Evolutionary conservation across 2,329 filamentous ascomycete genomes (phyloP), one percentile per base, ranked within the genome.

Genomic region (Ascochyta fabae): DNA sequence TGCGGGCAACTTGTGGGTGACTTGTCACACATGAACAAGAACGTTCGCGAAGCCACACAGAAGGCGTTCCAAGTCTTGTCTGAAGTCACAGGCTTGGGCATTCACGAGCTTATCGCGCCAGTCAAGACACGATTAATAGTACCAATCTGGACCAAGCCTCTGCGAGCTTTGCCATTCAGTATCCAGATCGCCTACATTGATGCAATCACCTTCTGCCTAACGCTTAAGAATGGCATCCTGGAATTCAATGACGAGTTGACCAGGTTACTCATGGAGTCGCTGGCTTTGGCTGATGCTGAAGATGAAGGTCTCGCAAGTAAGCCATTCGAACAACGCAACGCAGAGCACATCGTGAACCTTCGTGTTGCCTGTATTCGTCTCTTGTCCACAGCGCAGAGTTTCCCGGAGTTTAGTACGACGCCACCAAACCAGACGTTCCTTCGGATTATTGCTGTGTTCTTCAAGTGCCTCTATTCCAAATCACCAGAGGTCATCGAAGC

Each of bases 121-220:
- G 91, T 96, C 67, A 96, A 95, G 75, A 93, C 98, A 56, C 85
- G 92, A 29, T 84, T 98, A 33, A 81, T 98, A n/a, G 84, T 88
- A 56, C 92, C 93, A 0, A 97, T 99, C 43, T 99, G 95, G 79
- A 91, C 91, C 64, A 99, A 99, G 74, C 95, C 95, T 13, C 78
- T 99, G 19, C 86, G 95, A 58, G 96, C 95, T 0, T 80, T 99
- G 58, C 95, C 95, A 0, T 99, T 99, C 71, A 84, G 91, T 5
- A 94, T 92, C 3, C 96, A 99, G 78, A 99, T 99, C 64, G 96
- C 95, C 4, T 98, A 96, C 71, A 97, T 99, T 65, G 96, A 99
- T 73, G 95, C 95, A 1, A 92, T 99, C 71, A 96, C 92, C 0
- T 99, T 96, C 75, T 96, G 96, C 71, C 85, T 99, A 79, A 88